phyloP scores from a whole-genome alignment of 2,329 filamentous ascomycete species.

The Venturia asperata region DNA sequence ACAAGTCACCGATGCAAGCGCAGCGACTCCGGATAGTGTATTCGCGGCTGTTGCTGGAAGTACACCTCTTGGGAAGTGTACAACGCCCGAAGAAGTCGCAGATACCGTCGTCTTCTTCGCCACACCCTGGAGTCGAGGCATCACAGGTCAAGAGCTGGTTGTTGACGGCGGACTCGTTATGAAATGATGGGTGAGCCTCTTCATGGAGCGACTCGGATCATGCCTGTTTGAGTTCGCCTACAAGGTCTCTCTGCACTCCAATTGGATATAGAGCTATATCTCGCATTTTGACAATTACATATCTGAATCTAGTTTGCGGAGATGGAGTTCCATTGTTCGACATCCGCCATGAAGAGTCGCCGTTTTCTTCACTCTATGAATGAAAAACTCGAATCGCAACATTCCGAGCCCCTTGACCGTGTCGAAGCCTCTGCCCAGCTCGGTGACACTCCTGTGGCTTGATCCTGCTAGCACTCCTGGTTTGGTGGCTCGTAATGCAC shows the following conservation, averaged over 20 bases:
- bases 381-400: no score
- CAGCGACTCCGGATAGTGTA: neutral
- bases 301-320: no score
- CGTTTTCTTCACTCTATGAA: no score
- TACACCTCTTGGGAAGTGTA: conserved; percentile 1
- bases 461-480: no score
- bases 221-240: neutral
- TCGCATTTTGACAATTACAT: no score
- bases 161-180: conserved; percentile 5
- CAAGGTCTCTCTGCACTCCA: neutral
- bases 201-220: neutral
- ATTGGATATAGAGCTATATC: neutral
- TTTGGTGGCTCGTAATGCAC: no score
- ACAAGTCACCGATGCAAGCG: neutral
- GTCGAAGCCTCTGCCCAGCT: no score
- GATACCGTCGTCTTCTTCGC: neutral
- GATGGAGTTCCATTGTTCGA: no score
- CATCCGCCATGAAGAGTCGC: no score
- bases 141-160: neutral
- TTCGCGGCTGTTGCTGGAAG: conserved; percentile 2
- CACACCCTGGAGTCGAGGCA: neutral
- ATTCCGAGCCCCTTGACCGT: no score
- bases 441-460: no score
- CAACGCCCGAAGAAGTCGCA: conserved; percentile 2
- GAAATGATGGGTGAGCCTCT: neutral